Conservation (phyloP, 1,284 basidiomycete genomes). For the Sanghuangporus sanghuang region DNA sequence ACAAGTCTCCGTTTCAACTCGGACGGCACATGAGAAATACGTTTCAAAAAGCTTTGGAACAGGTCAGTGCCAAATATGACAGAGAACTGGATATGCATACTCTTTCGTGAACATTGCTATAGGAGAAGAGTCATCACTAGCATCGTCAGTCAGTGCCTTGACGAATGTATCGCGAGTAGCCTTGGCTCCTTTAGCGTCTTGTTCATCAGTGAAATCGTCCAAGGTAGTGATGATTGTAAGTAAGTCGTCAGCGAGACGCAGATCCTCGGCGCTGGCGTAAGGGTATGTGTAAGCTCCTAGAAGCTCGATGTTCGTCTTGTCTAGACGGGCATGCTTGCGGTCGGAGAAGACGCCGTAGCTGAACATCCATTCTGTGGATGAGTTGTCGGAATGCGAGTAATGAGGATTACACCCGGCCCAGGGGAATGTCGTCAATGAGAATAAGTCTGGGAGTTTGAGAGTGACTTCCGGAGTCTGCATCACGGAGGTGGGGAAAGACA, state of each 20-base stretch:
- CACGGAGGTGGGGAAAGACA: slow-evolving; percentile 5
- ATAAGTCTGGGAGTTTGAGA: slow-evolving; percentile 8
- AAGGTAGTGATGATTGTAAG: slow-evolving; percentile 62
- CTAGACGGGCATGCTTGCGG: slow-evolving; percentile 54
- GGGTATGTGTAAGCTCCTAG: slow-evolving; percentile 59
- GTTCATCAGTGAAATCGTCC: slow-evolving; percentile 67
- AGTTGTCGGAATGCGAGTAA: slow-evolving; percentile 44
- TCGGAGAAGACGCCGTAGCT: slow-evolving; percentile 54
- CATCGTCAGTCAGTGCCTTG: slow-evolving; percentile 45
- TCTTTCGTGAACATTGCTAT: slow-evolving; percentile 7
- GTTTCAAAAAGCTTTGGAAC: slow-evolving; percentile 4
- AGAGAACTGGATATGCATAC: background rate
- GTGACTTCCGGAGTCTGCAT: background rate
- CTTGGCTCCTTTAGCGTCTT: slow-evolving; percentile 49
- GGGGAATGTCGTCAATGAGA: slow-evolving; percentile 19
- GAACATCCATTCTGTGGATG: slow-evolving; percentile 59
- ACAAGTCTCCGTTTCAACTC: slow-evolving; percentile 28
- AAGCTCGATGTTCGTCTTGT: slow-evolving; percentile 54
- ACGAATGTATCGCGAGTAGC: slow-evolving; percentile 50
- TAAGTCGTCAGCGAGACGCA: slow-evolving; percentile 59
- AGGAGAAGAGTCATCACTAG: slow-evolving; percentile 46
- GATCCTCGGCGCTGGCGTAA: slow-evolving; percentile 50
- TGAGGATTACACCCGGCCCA: slow-evolving; percentile 38
- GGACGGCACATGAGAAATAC: background rate
- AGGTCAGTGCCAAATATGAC: background rate